Evolutionary conservation across 2,329 filamentous ascomycete species (phyloP), one percentile per base, ranked within the genome.

Genomic region (Leptodontidium sp.): DNA sequence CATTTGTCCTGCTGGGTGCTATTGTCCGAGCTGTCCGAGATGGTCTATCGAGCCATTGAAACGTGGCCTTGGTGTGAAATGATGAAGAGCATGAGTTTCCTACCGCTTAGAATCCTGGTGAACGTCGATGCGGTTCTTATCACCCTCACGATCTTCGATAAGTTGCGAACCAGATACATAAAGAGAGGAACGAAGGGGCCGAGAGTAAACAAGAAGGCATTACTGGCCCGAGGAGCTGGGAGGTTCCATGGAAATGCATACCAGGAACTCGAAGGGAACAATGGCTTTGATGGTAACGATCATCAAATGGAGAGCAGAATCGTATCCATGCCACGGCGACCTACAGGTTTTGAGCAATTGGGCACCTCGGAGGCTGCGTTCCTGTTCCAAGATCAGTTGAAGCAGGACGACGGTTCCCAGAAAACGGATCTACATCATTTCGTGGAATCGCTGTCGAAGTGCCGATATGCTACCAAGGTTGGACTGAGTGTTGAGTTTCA

Each of bases 401-500:
- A 58, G 1, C 52, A 70, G 4, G 66, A 71, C 11, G 55, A 65
- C 50, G 67, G 61, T 4, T 66, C 57, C 2, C 62, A 66, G 43
- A 70, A 78, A 70, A 59, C 74, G 0, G 79, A 86, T 71, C 80
- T 87, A 21, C 80, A 81, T 45, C 78, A 81, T 0, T 87, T 88
- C 72, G 81, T 88, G 29, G 81, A 84, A 53, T 87, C 85, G 0
- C 84, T 87, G 80, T 81, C 82, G 26, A 83, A 79, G 70, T 84
- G 84, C 21, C 84, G 86, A 1, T 83, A 85, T 43, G 84, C 82
- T 1, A 80, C 81, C 6, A 81, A 82, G 32, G 84, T 87, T 68
- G 86, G 86, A 2, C 78, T 88, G 21, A 84, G 82, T 2, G 88
- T 88, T 72, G 81, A 82, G 26, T 88, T 87, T 68, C 78, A 82